Evolutionary conservation across 331 rosid genomes (phyloP).

Genomic region (Pyrus hybrid): DNA sequence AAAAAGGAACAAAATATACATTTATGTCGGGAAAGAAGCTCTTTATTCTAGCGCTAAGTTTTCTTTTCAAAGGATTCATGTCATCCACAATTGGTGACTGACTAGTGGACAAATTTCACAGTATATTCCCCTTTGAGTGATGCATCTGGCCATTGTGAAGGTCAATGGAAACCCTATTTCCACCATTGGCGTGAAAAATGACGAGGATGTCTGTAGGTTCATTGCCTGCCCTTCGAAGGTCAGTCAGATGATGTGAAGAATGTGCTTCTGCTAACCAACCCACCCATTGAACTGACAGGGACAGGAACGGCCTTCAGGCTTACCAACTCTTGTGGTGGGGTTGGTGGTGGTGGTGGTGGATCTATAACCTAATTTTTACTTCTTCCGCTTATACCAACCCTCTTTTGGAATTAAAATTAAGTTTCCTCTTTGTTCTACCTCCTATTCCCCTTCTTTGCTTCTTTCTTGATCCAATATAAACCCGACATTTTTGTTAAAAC

Average conservation of each 20-base stretch:
- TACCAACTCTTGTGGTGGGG: background rate
- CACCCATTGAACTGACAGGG: background rate
- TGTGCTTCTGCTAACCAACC: background rate
- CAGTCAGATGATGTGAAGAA: background rate
- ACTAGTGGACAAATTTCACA: conserved; percentile 12
- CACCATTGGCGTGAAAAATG: conserved; percentile 7
- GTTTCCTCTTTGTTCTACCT: no score
- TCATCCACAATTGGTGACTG: conserved; percentile 17
- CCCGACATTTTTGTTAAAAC: no score
- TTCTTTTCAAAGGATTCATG: conserved; percentile 5
- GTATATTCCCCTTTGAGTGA: conserved; percentile 12
- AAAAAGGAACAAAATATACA: conserved; percentile 16
- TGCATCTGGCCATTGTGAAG: conserved; percentile 14
- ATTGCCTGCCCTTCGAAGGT: conserved; percentile 8
- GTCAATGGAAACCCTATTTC: conserved; percentile 5
- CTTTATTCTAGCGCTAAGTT: conserved; percentile 17
- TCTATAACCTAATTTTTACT: background rate
- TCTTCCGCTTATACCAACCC: no score
- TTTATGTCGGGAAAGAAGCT: conserved; percentile 18
- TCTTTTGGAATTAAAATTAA: no score
- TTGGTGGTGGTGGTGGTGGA: background rate
- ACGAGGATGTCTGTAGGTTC: conserved; percentile 6
- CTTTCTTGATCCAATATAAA: no score
- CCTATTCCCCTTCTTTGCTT: no score
- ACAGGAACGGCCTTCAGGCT: background rate